Evolutionary conservation across 2,329 filamentous ascomycete genomes (phyloP), one percentile per base, ranked within the genome.

Genomic region (Colletotrichum noveboracense): DNA sequence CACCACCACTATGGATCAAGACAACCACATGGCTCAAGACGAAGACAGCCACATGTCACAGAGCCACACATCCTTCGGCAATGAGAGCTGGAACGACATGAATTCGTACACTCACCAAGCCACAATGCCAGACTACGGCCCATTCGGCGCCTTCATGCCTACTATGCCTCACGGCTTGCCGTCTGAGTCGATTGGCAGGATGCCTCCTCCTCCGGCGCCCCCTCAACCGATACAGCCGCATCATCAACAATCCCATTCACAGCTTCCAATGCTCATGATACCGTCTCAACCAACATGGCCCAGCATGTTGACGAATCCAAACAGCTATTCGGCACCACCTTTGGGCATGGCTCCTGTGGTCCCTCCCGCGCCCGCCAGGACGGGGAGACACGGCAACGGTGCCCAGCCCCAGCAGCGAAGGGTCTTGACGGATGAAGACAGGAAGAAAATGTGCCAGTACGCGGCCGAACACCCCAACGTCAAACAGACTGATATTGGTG

Each of bases 401-500:
- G 88, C 80, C 85, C 88, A 75, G 83, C 91, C 83, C 64, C 94
- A 94, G 64, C 94, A 95, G 6, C 90, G 96, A 79, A 95, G 95
- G 85, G 98, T 96, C 2, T 88, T 99, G 79, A 98, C 96, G 9
- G 95, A 98, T 81, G 93, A 95, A 74, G 96, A 98, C 83, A 94
- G 97, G 78, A 91, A 96, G 78, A 91, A 92, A 60, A 99, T 99
- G 96, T 99, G 97, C 84, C 91, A 95, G 82, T 98, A 96, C 84
- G 94, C 96, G 80, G 94, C 97, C 82, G 94, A 98, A 77, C 93
- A 98, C 82, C 97, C 96, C 26, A 93, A 92, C 65, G 93, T 95
- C 61, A 98, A 98, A 86, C 97, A 99, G 87, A 97, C 96, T 21
- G 96, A 98, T 82, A 99, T 99, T 85, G 97, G 97, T 86, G 94